Conservation (phyloP, 805 yeast species). For the Kurtzmaniella fragi region DNA sequence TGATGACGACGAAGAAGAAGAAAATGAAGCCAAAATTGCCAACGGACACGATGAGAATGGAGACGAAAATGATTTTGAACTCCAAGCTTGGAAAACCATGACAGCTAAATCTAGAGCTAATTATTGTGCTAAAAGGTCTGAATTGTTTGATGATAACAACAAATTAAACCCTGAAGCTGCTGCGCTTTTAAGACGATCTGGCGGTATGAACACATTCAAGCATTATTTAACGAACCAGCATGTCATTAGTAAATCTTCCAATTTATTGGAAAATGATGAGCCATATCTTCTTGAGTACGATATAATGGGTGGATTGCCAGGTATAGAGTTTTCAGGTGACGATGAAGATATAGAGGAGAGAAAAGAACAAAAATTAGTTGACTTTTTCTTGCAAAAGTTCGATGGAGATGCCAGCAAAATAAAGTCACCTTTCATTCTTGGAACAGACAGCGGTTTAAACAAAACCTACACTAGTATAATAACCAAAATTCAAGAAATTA, state of each 20-base stretch:
- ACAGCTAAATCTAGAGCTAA: constrained; percentile 78
- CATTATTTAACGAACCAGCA: constrained; percentile 38
- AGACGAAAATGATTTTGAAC: constrained; percentile 69
- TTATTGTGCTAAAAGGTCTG: constrained; percentile 63
- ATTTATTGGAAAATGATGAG: constrained; percentile 50
- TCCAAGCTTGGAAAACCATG: constrained; percentile 77
- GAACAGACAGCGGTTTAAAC: constrained; percentile 53
- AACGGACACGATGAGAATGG: constrained; percentile 40
- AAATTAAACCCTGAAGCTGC: constrained; percentile 61
- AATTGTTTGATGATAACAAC: constrained; percentile 53
- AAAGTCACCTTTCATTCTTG: constrained; percentile 25
- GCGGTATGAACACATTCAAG: constrained; percentile 60
- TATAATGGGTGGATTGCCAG: constrained; percentile 74
- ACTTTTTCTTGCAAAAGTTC: constrained; percentile 23
- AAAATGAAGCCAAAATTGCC: constrained; percentile 28
- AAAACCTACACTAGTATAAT: constrained; percentile 61
- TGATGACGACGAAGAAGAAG: constrained; percentile 37
- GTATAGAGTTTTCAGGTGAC: constrained; percentile 48
- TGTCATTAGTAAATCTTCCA: constrained; percentile 39
- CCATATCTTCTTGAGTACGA: constrained; percentile 80
- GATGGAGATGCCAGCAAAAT: constrained; percentile 18
- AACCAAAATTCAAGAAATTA: constrained; percentile 75
- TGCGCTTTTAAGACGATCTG: constrained; percentile 63
- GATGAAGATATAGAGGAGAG: constrained; percentile 38
- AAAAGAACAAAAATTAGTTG: constrained; percentile 32